These are phyloP conservation scores for Ochetophila trinervis DNA, from an alignment of 306 rosid genomes.

Conservation along the genomic window DNA sequence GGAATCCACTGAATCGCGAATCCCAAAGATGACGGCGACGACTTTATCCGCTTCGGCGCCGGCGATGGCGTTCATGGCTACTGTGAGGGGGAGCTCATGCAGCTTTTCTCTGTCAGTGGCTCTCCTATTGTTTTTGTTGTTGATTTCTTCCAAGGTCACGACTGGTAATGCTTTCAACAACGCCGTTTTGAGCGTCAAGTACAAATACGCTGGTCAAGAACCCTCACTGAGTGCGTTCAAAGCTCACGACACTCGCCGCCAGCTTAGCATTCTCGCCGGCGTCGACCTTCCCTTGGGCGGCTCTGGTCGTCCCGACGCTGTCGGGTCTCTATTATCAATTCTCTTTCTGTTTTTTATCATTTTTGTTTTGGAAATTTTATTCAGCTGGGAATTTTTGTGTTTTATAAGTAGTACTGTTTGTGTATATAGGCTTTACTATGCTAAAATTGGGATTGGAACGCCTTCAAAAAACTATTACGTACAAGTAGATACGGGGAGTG, in stretches of 20 bases:
- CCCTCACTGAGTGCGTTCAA: constrained; percentile 64
- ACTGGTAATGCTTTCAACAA: constrained; percentile 34
- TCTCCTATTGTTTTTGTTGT: constrained; percentile 18
- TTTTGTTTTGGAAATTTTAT: background rate
- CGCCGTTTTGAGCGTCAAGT: constrained; percentile 81
- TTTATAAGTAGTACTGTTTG: constrained; percentile 9
- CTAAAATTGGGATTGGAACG: constrained; percentile 94
- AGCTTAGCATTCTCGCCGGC: constrained; percentile 74
- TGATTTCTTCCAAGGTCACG: constrained; percentile 16
- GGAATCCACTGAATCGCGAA: too few relatives aligned
- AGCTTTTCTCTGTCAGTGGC: background rate
- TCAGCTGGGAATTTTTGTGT: background rate
- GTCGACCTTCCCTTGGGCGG: constrained; percentile 96
- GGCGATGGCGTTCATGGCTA: constrained; percentile 4
- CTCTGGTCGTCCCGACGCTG: constrained; percentile 84
- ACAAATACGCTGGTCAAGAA: constrained; percentile 63
- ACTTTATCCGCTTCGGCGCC: background rate
- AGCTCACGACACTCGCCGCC: constrained; percentile 85
- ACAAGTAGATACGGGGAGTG: constrained; percentile 96
- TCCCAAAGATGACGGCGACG: too few relatives aligned
- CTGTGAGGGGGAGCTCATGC: background rate
- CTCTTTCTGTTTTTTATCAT: background rate
- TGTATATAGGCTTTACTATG: constrained; percentile 79
- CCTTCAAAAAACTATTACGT: constrained; percentile 83
- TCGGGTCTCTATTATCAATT: constrained; percentile 46